Evolutionary conservation across 1,284 basidiomycete genomes (phyloP), one percentile per base, ranked within the genome.

Genomic region (Schizophyllum amplum): DNA sequence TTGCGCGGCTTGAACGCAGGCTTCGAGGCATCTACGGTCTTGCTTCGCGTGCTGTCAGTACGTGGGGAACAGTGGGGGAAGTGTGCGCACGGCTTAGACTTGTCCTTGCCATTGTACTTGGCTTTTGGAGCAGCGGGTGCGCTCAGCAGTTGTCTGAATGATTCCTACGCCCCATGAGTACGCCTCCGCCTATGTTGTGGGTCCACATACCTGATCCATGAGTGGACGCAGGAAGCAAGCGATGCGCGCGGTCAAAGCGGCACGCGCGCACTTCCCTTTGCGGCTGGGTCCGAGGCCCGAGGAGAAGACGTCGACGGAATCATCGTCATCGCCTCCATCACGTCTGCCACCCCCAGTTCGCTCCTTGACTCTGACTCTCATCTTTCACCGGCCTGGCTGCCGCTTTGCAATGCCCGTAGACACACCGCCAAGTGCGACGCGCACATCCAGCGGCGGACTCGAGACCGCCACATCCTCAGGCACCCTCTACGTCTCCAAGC

Each of bases 1-100:
- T 87, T 89, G 54, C 89, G 77, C 9, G 88, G 88, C 65, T 90
- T 89, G 71, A 91, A 91, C 0, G 79, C 76, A 23, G 85, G 75
- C 58, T 81, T 71, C 1, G 77, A 74, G 4, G 75, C 65, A 49
- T 72, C 69, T 23, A 75, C 63, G 9, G 71, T 65, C 61, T 74
- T 75, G 57, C 68, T 71, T 42, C 33, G 33, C 33, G 33, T 2
- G 33, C 33, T 42, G 33, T 42, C 7, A 42, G 33, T 9, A 42
- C 17, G 33, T 42, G 33, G 33, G 33, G 33, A 17, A 9, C 11
- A 2, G 33, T 9, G 33, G 33, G 17, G 33, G 2, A 9, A 13
- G 33, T 42, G 33, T 17, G 17, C 33, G 33, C 7, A 42, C 33
- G 33, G 33, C 17, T 42, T 42, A 42, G 33, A 42, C 33, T 42